Evolutionary conservation across 2,329 filamentous ascomycete genomes (phyloP).

Genomic region (Nannizziopsis arthrosporioides): DNA sequence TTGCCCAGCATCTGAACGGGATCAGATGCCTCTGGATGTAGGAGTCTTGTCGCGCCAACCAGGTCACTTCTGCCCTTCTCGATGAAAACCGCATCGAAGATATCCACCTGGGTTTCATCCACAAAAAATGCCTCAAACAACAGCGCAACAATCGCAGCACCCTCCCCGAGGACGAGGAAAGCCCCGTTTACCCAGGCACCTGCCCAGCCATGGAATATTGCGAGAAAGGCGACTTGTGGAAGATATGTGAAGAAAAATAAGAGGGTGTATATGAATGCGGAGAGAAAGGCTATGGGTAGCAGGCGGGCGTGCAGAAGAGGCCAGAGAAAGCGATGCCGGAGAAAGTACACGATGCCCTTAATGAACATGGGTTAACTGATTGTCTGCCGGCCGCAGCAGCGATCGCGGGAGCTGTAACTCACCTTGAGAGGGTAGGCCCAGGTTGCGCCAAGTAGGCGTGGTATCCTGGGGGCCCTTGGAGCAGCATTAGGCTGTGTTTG

Average conservation of each 20-base stretch:
- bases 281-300: conserved; percentile 69
- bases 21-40: conserved; percentile 56
- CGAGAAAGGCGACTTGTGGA: conserved; percentile 77
- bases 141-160: conserved; percentile 49
- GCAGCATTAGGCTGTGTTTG: not conserved
- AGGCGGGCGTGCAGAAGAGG: conserved; percentile 68
- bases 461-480: conserved; percentile 15
- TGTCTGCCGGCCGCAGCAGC: not conserved
- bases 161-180: conserved; percentile 65
- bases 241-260: conserved; percentile 82
- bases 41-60: conserved; percentile 53
- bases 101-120: conserved; percentile 64
- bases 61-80: conserved; percentile 51
- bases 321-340: conserved; percentile 64
- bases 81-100: conserved; percentile 77
- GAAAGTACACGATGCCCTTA: conserved; percentile 71
- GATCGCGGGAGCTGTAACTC: conserved; percentile 14
- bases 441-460: conserved; percentile 26
- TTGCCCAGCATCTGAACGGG: conserved; percentile 73
- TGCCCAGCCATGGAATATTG: conserved; percentile 68
- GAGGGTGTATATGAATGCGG: conserved; percentile 67
- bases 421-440: conserved; percentile 41
- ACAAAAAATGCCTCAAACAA: conserved; percentile 74
- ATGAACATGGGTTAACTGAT: conserved; percentile 13
- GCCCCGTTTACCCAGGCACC: conserved; percentile 84